A percentile compares a stretch with the other conserved stretches of the same genome.
These are phyloP conservation scores for Bryum argenteum DNA, from an alignment of 225 moss, liverwort and hornwort species.

Conservation along the genomic window DNA sequence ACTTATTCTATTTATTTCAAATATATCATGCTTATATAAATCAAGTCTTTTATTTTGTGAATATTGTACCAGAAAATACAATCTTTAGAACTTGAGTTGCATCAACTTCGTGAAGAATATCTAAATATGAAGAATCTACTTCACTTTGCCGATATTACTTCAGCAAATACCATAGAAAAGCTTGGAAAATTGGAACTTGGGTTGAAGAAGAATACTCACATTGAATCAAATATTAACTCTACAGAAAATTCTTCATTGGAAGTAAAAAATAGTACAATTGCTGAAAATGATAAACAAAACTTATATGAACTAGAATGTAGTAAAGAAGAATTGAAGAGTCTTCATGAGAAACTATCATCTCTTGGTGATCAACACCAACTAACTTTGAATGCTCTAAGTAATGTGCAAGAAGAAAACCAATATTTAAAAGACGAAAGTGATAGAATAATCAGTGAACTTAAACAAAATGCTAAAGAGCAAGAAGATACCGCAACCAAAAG, in stretches of 20 bases:
- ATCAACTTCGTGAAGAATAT: constrained; percentile 30
- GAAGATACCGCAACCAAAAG: constrained; percentile 10
- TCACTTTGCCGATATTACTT: constrained; percentile 3
- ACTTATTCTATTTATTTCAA: no score
- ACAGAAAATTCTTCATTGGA: constrained; percentile 1
- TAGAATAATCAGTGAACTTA: constrained; percentile 5
- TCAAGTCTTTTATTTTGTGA: not conserved
- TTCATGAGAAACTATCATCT: constrained; percentile 14
- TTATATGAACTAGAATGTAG: constrained; percentile 23
- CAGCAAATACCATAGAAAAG: constrained; percentile 16
- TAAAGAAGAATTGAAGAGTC: constrained; percentile 11
- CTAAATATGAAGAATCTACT: not conserved
- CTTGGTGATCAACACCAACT: constrained; percentile 8
- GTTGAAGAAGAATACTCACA: constrained; percentile 1
- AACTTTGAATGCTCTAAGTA: not conserved
- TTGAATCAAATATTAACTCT: not conserved
- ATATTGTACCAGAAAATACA: constrained; percentile 39
- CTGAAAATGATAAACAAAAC: constrained; percentile 27
- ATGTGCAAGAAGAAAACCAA: constrained; percentile 28
- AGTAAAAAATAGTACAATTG: constrained; percentile 23
- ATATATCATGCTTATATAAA: no score
- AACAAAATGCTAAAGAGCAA: constrained; percentile 26
- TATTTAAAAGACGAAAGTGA: constrained; percentile 24
- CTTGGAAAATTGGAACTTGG: not conserved
- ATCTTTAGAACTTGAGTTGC: constrained; percentile 32